A percentile compares a stretch with the other conserved stretches of the same genome.
Evolutionary conservation across 495 filamentous ascomycete species (phyloP).

Genomic region (Entonaema liquescens): DNA sequence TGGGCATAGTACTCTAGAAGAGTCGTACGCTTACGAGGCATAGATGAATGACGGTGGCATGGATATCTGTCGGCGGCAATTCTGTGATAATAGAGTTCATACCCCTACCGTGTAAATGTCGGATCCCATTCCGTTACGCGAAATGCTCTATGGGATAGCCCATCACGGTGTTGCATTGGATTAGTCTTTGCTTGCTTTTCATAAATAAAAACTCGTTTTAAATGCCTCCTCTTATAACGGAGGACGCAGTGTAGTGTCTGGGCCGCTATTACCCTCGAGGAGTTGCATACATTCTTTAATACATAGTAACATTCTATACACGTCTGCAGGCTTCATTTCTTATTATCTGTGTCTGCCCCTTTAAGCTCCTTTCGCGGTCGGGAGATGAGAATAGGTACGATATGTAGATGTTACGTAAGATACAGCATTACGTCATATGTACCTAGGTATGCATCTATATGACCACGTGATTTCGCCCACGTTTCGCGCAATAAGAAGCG

Average conservation of each 20-base stretch:
- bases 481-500: conserved; percentile 46
- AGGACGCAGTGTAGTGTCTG: too few species aligned
- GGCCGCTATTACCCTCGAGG: too few species aligned
- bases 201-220: background rate
- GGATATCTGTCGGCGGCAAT: conserved; percentile 7
- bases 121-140: background rate
- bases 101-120: background rate
- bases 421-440: background rate
- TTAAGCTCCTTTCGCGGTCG: background rate
- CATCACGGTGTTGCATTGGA: background rate
- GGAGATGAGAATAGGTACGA: too few species aligned
- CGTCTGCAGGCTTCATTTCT: background rate
- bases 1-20: conserved; percentile 7
- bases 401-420: background rate
- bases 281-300: too few species aligned
- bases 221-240: background rate
- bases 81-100: conserved; percentile 10
- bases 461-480: conserved; percentile 53
- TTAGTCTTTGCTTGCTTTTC: background rate
- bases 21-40: conserved; percentile 1
- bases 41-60: conserved; percentile 4
- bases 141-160: background rate
- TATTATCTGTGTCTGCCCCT: background rate
- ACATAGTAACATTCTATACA: background rate
- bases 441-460: background rate